These are phyloP conservation scores for Cryptococcus sp. DNA, from an alignment of 1,284 basidiomycete species.

Conservation along the genomic window DNA sequence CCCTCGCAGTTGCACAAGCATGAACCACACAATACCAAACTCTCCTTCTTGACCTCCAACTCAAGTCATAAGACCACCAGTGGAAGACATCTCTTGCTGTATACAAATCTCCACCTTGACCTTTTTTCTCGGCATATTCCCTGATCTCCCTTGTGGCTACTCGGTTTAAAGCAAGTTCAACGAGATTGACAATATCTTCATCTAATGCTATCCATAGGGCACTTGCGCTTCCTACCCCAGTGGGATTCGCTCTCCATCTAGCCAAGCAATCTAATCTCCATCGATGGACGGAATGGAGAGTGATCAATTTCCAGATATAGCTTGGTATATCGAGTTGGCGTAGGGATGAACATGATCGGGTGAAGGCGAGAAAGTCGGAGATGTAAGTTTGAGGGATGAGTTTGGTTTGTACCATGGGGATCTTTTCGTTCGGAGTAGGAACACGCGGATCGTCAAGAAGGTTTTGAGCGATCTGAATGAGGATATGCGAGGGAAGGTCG, in stretches of 20 bases:
- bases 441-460: background rate
- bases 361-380: conserved; percentile 10
- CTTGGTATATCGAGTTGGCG: conserved; percentile 8
- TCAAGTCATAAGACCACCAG: conserved; percentile 18
- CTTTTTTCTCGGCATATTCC: background rate
- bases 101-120: background rate
- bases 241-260: conserved; percentile 20
- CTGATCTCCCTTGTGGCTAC: background rate
- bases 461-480: conserved; percentile 4
- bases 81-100: conserved; percentile 14
- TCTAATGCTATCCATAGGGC: conserved; percentile 10
- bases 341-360: conserved; percentile 4
- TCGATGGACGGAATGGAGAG: conserved; percentile 5
- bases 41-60: conserved; percentile 19
- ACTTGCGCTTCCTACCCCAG: conserved; percentile 9
- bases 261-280: conserved; percentile 4
- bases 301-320: conserved; percentile 10
- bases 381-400: background rate
- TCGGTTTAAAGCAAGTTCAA: background rate
- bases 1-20: conserved; percentile 19
- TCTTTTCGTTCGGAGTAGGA: background rate
- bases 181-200: conserved; percentile 10
- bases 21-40: conserved; percentile 23
- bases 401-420: background rate
- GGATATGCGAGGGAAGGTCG: background rate